These are phyloP conservation scores for Metschnikowia lunata DNA, from an alignment of 805 yeast species.

Conservation along the genomic window DNA sequence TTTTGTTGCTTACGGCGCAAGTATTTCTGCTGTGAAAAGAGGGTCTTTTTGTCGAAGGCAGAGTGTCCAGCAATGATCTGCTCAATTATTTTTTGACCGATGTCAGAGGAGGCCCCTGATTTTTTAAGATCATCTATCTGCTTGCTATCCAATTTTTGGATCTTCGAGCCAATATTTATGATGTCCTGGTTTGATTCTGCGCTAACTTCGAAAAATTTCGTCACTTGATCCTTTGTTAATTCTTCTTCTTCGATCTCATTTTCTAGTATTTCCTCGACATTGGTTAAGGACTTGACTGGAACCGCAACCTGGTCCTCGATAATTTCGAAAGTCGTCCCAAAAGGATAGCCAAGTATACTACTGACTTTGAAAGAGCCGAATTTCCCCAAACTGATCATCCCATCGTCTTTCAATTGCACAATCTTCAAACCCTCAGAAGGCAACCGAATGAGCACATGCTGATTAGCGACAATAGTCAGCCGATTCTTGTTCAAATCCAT, in stretches of 20 bases:
- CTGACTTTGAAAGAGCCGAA: constrained; percentile 82
- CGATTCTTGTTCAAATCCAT: constrained; percentile 16
- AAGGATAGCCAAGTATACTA: constrained; percentile 73
- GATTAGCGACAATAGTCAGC: constrained; percentile 40
- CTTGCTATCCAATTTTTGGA: constrained; percentile 69
- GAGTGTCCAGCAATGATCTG: constrained; percentile 79
- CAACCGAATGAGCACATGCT: constrained; percentile 61
- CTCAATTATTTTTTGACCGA: constrained; percentile 76
- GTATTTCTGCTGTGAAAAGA: constrained; percentile 88
- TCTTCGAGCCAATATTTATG: constrained; percentile 60
- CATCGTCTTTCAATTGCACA: constrained; percentile 58
- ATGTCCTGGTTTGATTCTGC: constrained; percentile 64
- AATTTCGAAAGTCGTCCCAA: constrained; percentile 88
- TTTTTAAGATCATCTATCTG: constrained; percentile 83
- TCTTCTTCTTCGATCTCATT: constrained; percentile 31
- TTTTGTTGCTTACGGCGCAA: constrained; percentile 87
- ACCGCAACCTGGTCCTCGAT: constrained; percentile 48
- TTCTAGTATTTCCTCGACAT: constrained; percentile 12
- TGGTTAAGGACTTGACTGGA: constrained; percentile 43
- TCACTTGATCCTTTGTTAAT: constrained; percentile 36
- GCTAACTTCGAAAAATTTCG: constrained; percentile 36
- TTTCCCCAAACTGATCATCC: constrained; percentile 74
- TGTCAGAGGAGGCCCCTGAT: constrained; percentile 54
- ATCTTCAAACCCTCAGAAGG: constrained; percentile 81
- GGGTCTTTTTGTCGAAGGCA: constrained; percentile 83